Percentiles rank a stretch among this genome's conserved stretches.
Evolutionary conservation across 352 stramenopile genomes (phyloP).

Genomic region (Globisporangium abappressorium): DNA sequence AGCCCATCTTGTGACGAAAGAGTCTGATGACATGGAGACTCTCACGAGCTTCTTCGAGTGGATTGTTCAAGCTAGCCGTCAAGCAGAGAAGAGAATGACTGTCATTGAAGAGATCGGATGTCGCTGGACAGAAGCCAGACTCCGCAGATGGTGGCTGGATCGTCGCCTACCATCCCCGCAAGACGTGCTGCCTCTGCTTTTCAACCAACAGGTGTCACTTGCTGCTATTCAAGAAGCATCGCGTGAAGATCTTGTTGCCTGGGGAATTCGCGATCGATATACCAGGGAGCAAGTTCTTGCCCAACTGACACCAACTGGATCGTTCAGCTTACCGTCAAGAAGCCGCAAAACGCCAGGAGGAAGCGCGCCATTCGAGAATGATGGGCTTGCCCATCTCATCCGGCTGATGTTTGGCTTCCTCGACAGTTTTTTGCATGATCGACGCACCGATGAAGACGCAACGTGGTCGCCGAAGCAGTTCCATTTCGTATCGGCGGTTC

Average conservation of each 20-base stretch:
- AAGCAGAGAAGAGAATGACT: slow-evolving; percentile 22
- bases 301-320: slow-evolving; percentile 21
- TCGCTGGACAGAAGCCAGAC: slow-evolving; percentile 48
- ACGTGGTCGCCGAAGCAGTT: slow-evolving; percentile 35
- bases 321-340: slow-evolving; percentile 8
- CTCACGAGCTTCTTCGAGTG: slow-evolving; percentile 58
- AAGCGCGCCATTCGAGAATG: slow-evolving; percentile 18
- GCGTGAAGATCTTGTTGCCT: slow-evolving; percentile 67
- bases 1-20: slow-evolving; percentile 10
- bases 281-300: slow-evolving; percentile 51
- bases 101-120: slow-evolving; percentile 30
- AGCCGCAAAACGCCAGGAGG: background rate
- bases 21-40: slow-evolving; percentile 36
- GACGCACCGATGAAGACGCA: slow-evolving; percentile 16
- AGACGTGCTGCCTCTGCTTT: slow-evolving; percentile 33
- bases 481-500: slow-evolving; percentile 41
- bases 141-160: slow-evolving; percentile 56
- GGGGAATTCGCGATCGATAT: slow-evolving; percentile 54
- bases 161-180: slow-evolving; percentile 37
- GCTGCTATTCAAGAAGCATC: slow-evolving; percentile 45
- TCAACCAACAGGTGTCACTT: slow-evolving; percentile 45
- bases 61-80: slow-evolving; percentile 41
- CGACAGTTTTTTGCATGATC: slow-evolving; percentile 49
- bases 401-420: slow-evolving; percentile 49
- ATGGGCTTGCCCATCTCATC: slow-evolving; percentile 55